These are phyloP conservation scores for Colletotrichum gigasporum DNA, from an alignment of 2,329 filamentous ascomycete species.

Conservation along the genomic window DNA sequence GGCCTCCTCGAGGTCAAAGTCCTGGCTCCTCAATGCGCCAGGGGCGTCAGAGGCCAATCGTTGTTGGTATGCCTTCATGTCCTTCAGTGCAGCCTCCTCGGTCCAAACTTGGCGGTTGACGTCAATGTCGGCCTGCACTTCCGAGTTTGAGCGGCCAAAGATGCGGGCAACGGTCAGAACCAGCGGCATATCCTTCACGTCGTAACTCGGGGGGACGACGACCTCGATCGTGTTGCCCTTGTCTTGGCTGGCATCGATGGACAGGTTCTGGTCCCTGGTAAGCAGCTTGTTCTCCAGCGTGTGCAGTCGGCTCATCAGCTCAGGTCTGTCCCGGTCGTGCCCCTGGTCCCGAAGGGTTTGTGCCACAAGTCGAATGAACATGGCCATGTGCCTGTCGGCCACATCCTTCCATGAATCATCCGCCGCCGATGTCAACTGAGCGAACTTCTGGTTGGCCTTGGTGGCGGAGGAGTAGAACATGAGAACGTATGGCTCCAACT, in stretches of 20 bases:
- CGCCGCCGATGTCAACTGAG: slow-evolving; percentile 77
- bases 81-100: slow-evolving; percentile 87
- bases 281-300: slow-evolving; percentile 93
- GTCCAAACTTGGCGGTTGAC: slow-evolving; percentile 85
- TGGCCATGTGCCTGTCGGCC: slow-evolving; percentile 91
- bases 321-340: slow-evolving; percentile 84
- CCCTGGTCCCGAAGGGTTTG: slow-evolving; percentile 84
- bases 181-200: slow-evolving; percentile 96
- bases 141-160: slow-evolving; percentile 81
- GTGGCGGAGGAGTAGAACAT: slow-evolving; percentile 97
- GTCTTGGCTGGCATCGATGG: slow-evolving; percentile 67
- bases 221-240: slow-evolving; percentile 79
- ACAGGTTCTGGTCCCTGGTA: slow-evolving; percentile 91
- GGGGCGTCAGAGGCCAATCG: slow-evolving; percentile 83
- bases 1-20: slow-evolving; percentile 90
- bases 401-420: slow-evolving; percentile 92
- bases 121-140: slow-evolving; percentile 89
- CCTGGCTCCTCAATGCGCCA: slow-evolving; percentile 80
- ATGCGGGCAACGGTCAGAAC: slow-evolving; percentile 88
- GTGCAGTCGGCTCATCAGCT: slow-evolving; percentile 80
- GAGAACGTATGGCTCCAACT: slow-evolving; percentile 90
- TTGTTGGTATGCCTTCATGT: slow-evolving; percentile 93
- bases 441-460: slow-evolving; percentile 79
- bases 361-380: slow-evolving; percentile 89
- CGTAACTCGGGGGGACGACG: slow-evolving; percentile 83